Evolutionary conservation across 352 stramenopile genomes (phyloP).

Genomic region (Phytophthora nicotianae): DNA sequence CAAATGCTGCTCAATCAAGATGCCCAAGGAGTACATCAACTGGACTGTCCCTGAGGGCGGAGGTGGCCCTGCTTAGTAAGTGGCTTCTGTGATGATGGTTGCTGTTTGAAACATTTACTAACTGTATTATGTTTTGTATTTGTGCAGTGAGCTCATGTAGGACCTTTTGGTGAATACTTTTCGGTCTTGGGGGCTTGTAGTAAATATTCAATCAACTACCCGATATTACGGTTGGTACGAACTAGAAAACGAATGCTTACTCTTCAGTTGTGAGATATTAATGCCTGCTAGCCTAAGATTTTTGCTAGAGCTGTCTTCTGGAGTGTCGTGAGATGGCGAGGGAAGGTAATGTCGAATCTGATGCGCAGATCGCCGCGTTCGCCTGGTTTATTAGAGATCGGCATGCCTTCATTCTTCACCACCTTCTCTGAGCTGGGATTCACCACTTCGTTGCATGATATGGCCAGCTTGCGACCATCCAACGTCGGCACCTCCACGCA

Average conservation of each 20-base stretch:
- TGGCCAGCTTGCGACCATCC: conserved; percentile 93
- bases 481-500: conserved; percentile 95
- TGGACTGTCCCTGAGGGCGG: conserved; percentile 99
- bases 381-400: conserved; percentile 60
- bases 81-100: neutral
- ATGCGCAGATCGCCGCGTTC: conserved; percentile 94
- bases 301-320: conserved; percentile 92
- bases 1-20: conserved; percentile 99
- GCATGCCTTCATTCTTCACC: conserved; percentile 96
- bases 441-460: conserved; percentile 94
- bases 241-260: neutral
- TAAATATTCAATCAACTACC: conserved; percentile 43
- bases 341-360: conserved; percentile 96
- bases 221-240: conserved; percentile 26
- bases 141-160: conserved; percentile 76
- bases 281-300: conserved; percentile 61
- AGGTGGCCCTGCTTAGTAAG: conserved; percentile 97
- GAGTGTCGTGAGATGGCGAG: conserved; percentile 90
- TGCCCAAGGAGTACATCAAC: conserved; percentile 99
- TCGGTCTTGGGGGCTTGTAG: conserved; percentile 31
- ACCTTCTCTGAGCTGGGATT: conserved; percentile 90
- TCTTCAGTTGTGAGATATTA: neutral
- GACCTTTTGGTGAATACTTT: conserved; percentile 13
- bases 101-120: conserved; percentile 17
- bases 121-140: conserved; percentile 24